phyloP scores from a whole-genome alignment of 164 flowering plant species.

The Chloranthus sessilifolius region DNA sequence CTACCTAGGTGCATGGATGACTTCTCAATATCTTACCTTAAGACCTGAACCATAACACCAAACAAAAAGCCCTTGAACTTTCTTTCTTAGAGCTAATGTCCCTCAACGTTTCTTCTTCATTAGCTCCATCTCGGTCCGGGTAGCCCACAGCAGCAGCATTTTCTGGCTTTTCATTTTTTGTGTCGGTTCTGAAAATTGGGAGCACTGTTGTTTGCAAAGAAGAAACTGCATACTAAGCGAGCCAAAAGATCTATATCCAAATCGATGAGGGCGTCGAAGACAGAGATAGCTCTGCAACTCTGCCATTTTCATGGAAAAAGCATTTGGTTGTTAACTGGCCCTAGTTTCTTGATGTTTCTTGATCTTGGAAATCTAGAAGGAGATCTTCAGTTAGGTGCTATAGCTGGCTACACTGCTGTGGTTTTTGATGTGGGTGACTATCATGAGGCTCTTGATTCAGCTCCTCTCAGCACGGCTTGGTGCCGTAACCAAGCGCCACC shows the following conservation, averaged over 20 bases:
- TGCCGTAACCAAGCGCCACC: constrained; percentile 44
- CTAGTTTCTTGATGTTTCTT: constrained; percentile 52
- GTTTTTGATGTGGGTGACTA: constrained; percentile 57
- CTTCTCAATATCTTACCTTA: too few species aligned
- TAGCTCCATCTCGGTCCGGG: too few species aligned
- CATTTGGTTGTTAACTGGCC: constrained; percentile 57
- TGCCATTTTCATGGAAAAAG: constrained; percentile 54
- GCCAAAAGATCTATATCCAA: constrained; percentile 23
- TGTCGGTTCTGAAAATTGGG: too few species aligned
- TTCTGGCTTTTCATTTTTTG: too few species aligned
- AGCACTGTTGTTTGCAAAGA: too few species aligned
- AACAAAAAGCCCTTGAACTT: too few species aligned
- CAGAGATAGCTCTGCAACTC: constrained; percentile 8
- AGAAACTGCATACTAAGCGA: constrained; percentile 23
- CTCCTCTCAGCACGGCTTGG: constrained; percentile 51
- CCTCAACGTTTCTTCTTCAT: too few species aligned
- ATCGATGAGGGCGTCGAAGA: constrained; percentile 2
- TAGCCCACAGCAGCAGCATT: too few species aligned
- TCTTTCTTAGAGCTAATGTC: too few species aligned
- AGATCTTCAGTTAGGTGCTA: constrained; percentile 58
- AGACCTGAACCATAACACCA: too few species aligned
- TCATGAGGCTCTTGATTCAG: constrained; percentile 57
- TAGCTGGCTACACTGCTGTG: constrained; percentile 67
- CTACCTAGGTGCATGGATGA: too few species aligned
- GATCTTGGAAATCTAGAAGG: constrained; percentile 67